phyloP scores from a whole-genome alignment of 108 stramenopile species.

The Discostella pseudostelligera region DNA sequence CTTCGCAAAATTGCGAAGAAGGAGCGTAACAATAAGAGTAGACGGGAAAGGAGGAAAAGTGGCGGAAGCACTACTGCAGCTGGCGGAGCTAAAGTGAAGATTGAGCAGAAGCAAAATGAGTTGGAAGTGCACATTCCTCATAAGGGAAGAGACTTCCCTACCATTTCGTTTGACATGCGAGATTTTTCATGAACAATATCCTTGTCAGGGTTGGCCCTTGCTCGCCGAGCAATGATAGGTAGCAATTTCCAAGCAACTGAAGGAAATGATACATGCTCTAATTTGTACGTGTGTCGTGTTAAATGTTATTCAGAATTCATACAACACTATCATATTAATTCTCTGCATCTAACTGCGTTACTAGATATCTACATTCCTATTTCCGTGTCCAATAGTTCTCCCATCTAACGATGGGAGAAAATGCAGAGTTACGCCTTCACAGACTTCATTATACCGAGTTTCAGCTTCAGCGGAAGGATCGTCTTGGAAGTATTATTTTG shows the following conservation, averaged over 20 bases:
- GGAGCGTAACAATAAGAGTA: slow-evolving; percentile 64
- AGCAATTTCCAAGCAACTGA: no score
- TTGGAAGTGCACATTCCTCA: slow-evolving; percentile 7
- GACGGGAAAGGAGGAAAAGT: slow-evolving; percentile 43
- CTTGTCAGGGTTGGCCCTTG: no score
- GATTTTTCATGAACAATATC: slow-evolving; percentile 8
- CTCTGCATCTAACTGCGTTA: no score
- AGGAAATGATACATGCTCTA: no score
- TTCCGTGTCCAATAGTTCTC: no score
- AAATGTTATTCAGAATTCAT: no score
- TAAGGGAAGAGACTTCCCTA: slow-evolving; percentile 18
- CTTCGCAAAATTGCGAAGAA: slow-evolving; percentile 69
- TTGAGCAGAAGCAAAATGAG: neutral
- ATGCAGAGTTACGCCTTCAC: neutral
- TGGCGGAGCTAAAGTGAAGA: neutral
- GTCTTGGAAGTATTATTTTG: neutral
- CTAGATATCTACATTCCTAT: no score
- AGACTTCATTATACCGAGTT: slow-evolving; percentile 23
- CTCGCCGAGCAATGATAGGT: no score
- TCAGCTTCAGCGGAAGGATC: slow-evolving; percentile 11
- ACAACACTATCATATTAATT: no score
- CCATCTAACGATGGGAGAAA: no score
- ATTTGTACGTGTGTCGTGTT: no score
- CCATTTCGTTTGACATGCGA: slow-evolving; percentile 11
- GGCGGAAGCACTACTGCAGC: neutral